These are phyloP conservation scores for Conringia planisiliqua DNA, from an alignment of 345 rosid species.

Conservation along the genomic window DNA sequence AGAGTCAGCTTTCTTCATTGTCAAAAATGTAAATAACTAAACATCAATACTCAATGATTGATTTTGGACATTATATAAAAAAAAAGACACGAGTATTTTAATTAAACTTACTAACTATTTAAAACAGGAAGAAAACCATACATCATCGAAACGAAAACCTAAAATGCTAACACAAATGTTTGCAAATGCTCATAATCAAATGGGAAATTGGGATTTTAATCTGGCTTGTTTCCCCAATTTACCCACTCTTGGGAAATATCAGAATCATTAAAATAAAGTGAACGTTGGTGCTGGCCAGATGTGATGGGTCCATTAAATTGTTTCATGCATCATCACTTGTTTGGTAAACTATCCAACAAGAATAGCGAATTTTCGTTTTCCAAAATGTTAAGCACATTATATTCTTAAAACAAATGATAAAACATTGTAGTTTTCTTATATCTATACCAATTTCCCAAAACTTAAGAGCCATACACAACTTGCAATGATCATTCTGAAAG, in stretches of 20 bases:
- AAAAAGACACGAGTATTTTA: too few species aligned
- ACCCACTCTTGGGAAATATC: slow-evolving; percentile 3
- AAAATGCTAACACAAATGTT: slow-evolving; percentile 6
- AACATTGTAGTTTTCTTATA: background rate
- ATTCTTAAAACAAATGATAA: background rate
- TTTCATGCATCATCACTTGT: background rate
- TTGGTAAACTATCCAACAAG: slow-evolving; percentile 16
- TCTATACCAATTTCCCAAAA: too few species aligned
- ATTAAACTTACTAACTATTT: background rate
- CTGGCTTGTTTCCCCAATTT: background rate
- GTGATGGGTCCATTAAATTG: slow-evolving; percentile 22
- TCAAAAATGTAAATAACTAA: background rate
- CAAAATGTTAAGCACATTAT: background rate
- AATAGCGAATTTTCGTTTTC: background rate
- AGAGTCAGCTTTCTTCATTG: background rate
- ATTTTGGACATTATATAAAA: background rate
- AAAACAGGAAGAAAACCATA: background rate
- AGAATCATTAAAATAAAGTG: slow-evolving; percentile 4
- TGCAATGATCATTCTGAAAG: too few species aligned
- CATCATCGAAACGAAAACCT: background rate
- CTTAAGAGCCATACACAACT: too few species aligned
- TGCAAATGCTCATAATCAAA: background rate
- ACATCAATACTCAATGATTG: slow-evolving; percentile 12
- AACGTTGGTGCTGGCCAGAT: slow-evolving; percentile 10
- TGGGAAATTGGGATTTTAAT: background rate